phyloP scores from a whole-genome alignment of 371 early-diverging fungal genomes.

The Circinella minor region DNA sequence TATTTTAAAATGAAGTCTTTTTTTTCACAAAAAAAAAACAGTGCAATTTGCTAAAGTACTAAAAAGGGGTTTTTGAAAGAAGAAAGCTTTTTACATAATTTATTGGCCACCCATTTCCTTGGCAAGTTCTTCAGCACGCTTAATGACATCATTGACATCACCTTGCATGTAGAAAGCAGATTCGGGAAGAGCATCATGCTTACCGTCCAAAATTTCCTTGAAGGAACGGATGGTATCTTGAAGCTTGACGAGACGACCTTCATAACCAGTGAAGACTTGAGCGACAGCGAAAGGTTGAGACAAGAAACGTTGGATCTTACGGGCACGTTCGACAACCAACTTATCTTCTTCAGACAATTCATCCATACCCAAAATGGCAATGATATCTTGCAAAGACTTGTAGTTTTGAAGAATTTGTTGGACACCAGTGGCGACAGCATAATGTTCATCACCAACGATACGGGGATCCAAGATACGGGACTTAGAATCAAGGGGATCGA shows the following conservation, averaged over 20 bases:
- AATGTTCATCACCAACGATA: constrained; percentile 94
- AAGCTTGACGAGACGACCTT: constrained; percentile 89
- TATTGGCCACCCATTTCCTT: constrained; percentile 57
- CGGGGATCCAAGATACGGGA: constrained; percentile 97
- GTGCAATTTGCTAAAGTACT: neutral
- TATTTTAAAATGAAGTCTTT: neutral
- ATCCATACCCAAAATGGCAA: constrained; percentile 96
- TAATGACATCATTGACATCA: constrained; percentile 93
- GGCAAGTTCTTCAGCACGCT: constrained; percentile 93
- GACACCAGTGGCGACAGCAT: constrained; percentile 90
- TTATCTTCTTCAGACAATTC: constrained; percentile 97
- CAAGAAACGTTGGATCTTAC: constrained; percentile 95
- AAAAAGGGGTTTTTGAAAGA: neutral
- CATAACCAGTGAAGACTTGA: constrained; percentile 95
- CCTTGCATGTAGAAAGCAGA: constrained; percentile 98
- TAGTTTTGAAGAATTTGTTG: constrained; percentile 95
- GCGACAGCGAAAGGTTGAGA: constrained; percentile 96
- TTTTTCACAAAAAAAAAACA: neutral
- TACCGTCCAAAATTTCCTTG: constrained; percentile 94
- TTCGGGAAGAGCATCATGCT: constrained; percentile 90
- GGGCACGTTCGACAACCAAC: constrained; percentile 92
- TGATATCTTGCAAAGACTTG: constrained; percentile 97
- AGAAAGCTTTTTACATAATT: constrained; percentile 1
- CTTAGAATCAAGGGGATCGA: constrained; percentile 99
- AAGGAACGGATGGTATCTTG: constrained; percentile 94